Percentiles rank a stretch among this genome's conserved stretches.
These are phyloP conservation scores for Vanrija humicola DNA, from an alignment of 1,284 basidiomycete species.

Conservation along the genomic window DNA sequence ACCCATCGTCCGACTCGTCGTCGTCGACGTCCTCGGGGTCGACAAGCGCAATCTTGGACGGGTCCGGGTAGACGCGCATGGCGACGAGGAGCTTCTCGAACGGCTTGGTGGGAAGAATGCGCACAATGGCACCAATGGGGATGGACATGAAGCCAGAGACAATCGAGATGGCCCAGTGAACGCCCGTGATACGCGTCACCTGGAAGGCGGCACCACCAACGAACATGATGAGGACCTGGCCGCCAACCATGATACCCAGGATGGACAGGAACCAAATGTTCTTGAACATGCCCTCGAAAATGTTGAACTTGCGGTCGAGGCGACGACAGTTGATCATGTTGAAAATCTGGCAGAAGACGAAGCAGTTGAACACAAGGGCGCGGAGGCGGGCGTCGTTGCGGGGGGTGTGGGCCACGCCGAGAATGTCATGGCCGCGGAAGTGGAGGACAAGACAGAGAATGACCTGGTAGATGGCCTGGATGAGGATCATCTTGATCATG, in stretches of 20 bases:
- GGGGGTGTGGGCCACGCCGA: constrained; percentile 55
- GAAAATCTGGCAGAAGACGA: constrained; percentile 93
- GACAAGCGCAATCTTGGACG: constrained; percentile 54
- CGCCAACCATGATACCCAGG: constrained; percentile 73
- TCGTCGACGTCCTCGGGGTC: constrained; percentile 58
- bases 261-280: constrained; percentile 89
- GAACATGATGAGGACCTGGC: constrained; percentile 86
- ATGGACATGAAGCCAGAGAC: constrained; percentile 76
- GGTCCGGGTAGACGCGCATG: constrained; percentile 60
- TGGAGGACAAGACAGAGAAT: constrained; percentile 81
- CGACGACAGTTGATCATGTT: constrained; percentile 90
- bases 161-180: constrained; percentile 90
- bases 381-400: constrained; percentile 58
- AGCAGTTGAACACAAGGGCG: constrained; percentile 91
- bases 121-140: constrained; percentile 79
- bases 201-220: constrained; percentile 88
- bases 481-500: constrained; percentile 92
- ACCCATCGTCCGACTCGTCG: constrained; percentile 59
- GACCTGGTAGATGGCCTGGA: constrained; percentile 87
- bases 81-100: constrained; percentile 67
- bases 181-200: constrained; percentile 71
- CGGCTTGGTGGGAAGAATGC: constrained; percentile 74
- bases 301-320: constrained; percentile 79
- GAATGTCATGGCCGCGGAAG: constrained; percentile 71
- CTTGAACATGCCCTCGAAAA: constrained; percentile 74